Evolutionary conservation across 208 protist genomes (phyloP).

Genomic region (Leishmania turanica): DNA sequence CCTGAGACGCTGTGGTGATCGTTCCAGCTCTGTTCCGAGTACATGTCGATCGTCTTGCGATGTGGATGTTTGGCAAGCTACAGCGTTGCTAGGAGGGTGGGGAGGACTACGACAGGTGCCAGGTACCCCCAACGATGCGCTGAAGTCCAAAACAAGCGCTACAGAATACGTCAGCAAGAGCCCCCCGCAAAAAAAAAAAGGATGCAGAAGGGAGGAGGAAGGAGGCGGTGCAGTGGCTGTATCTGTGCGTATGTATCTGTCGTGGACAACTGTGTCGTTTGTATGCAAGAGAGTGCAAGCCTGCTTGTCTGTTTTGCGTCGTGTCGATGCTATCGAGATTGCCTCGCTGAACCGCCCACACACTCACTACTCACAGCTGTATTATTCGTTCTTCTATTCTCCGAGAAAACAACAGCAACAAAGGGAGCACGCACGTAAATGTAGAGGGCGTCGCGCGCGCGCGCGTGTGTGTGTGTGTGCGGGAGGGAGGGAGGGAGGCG

Average conservation of each 20-base stretch:
- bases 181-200: no score
- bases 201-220: background rate
- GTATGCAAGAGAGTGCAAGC: background rate
- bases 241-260: background rate
- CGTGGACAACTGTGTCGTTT: background rate
- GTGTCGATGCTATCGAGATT: background rate
- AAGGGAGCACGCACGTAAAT: background rate
- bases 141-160: background rate
- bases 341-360: background rate
- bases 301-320: background rate
- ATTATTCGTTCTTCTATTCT: background rate
- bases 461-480: no score
- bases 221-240: background rate
- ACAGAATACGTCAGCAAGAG: background rate
- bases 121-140: background rate
- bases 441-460: background rate
- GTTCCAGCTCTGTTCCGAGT: conserved; percentile 41
- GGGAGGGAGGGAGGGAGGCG: background rate
- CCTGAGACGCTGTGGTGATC: conserved; percentile 19
- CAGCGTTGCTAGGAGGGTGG: background rate
- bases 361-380: background rate
- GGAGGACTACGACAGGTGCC: background rate
- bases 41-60: conserved; percentile 16
- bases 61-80: background rate
- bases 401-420: background rate